A percentile compares a stretch with the other conserved stretches of the same genome.
phyloP scores from a whole-genome alignment of 805 yeast genomes.

The Groenewaldozyma salmanticensis region DNA sequence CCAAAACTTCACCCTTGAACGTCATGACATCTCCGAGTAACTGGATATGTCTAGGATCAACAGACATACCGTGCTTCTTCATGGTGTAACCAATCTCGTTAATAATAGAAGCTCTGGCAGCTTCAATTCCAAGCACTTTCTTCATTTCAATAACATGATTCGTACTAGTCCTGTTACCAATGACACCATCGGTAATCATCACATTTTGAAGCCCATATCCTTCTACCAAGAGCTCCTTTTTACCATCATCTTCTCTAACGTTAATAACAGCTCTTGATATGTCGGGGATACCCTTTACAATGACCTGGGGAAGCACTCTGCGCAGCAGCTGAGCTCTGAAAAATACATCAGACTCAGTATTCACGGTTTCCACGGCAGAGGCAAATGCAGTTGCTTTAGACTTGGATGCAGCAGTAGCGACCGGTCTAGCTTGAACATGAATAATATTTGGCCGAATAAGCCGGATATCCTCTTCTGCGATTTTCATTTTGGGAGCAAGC shows the following conservation, averaged over 20 bases:
- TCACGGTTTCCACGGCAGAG: slow-evolving; percentile 31
- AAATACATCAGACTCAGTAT: slow-evolving; percentile 48
- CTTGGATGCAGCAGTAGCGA: slow-evolving; percentile 47
- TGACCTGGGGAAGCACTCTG: slow-evolving; percentile 75
- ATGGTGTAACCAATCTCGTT: slow-evolving; percentile 93
- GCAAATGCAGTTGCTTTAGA: slow-evolving; percentile 20
- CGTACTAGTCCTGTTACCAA: slow-evolving; percentile 78
- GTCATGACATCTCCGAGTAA: slow-evolving; percentile 97
- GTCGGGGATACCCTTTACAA: slow-evolving; percentile 86
- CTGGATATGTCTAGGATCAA: slow-evolving; percentile 98
- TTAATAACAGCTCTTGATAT: slow-evolving; percentile 95
- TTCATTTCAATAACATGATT: slow-evolving; percentile 88
- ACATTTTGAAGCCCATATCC: slow-evolving; percentile 95
- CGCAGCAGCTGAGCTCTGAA: slow-evolving; percentile 84
- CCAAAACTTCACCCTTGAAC: slow-evolving; percentile 94
- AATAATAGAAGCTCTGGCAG: slow-evolving; percentile 88
- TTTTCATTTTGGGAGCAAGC: slow-evolving; percentile 82
- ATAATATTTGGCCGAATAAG: slow-evolving; percentile 55
- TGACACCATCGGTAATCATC: slow-evolving; percentile 95
- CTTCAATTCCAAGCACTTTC: slow-evolving; percentile 91
- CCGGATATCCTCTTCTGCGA: slow-evolving; percentile 60
- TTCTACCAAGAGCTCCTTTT: slow-evolving; percentile 84
- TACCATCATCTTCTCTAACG: slow-evolving; percentile 73
- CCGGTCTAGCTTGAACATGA: slow-evolving; percentile 24
- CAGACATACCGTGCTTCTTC: slow-evolving; percentile 99